Evolutionary conservation across 2,329 filamentous ascomycete genomes (phyloP), one percentile per base, ranked within the genome.

Genomic region (Pseudopyricularia cyperi): DNA sequence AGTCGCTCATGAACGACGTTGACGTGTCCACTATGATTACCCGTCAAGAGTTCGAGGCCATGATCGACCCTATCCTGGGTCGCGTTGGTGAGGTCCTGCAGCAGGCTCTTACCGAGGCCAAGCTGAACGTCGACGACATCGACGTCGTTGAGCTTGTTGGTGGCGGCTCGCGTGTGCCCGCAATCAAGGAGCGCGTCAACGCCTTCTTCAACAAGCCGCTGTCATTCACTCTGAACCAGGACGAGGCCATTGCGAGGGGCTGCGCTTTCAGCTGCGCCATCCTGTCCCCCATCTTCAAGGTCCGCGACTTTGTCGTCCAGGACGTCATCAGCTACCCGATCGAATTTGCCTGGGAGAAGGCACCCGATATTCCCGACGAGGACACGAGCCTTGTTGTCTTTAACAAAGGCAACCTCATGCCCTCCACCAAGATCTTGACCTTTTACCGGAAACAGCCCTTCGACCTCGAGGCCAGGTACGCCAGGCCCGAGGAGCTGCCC

Each of bases 401-500:
- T 73, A 94, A 93, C 80, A 89, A 86, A 70, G 91, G 91, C 68
- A 96, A 96, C 65, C 83, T 95, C 57, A 85, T 98, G 77, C 93
- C 93, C 52, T 97, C 91, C 6, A 98, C 93, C 58, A 98, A 98
- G 80, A 97, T 98, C 59, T 82, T 98, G 52, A 98, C 93, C 37
- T 98, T 98, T 75, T 98, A 97, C 79, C 85, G 93, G 61, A 97
- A 97, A 76, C 89, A 97, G 71, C 79, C 89, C 47, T 98, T 97
- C 68, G 90, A 96, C 65, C 79, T 98, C 51, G 93, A 98, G 75
- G 93, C 93, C 55, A 85, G 87, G 61, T 98, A 98, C 66, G 84
- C 87, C 57, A 87, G 91, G 64, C 87, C 90, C 19, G 89, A 95
- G 46, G 71, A 77, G 52, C 82, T 98, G 8, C 93, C 93, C 17